These are phyloP conservation scores for Clausena lansium DNA, from an alignment of 345 rosid species.

Conservation along the genomic window DNA sequence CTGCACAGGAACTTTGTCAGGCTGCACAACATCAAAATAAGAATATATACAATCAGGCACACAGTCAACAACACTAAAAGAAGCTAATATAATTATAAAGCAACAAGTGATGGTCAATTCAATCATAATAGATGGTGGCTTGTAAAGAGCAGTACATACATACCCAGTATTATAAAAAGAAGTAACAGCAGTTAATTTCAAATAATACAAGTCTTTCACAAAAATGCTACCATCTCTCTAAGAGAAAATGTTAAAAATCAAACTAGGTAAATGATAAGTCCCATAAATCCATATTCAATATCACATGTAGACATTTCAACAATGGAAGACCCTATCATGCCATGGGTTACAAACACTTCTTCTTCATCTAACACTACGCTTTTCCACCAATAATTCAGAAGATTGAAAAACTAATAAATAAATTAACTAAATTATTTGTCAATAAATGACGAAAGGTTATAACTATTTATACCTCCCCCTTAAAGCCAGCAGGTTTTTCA, in stretches of 20 bases:
- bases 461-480: constrained; percentile 56
- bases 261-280: background rate
- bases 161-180: background rate
- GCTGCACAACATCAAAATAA: constrained; percentile 51
- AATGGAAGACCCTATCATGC: background rate
- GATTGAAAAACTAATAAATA: background rate
- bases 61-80: background rate
- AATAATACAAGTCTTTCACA: background rate
- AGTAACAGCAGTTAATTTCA: background rate
- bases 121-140: background rate
- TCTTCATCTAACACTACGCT: background rate
- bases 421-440: background rate
- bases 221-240: background rate
- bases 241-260: background rate
- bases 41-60: constrained; percentile 11
- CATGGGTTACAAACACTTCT: background rate
- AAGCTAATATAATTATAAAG: background rate
- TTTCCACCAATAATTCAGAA: background rate
- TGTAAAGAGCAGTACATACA: background rate
- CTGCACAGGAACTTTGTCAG: constrained; percentile 58
- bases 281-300: background rate
- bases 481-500: constrained; percentile 79
- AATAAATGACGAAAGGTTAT: background rate
- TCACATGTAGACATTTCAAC: background rate
- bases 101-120: background rate